Evolutionary conservation across 2,329 filamentous ascomycete species (phyloP), one percentile per base, ranked within the genome.

Genomic region (Epichloe brachyelytri): DNA sequence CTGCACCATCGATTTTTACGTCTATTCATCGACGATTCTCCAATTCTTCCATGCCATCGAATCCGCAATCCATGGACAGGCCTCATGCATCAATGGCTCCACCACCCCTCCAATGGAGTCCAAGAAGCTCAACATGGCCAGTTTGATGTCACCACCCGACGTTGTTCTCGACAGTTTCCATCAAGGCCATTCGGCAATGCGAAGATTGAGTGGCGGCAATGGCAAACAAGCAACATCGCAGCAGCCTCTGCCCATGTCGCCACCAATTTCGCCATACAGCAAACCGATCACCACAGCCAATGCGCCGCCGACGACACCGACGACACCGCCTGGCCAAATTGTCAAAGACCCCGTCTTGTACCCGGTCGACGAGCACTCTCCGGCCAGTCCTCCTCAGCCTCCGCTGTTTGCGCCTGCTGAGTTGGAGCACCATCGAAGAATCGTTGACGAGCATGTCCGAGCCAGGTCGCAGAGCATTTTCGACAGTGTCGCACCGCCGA

Each of bases 141-240:
- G 69, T 54, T 67, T 83, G 52, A 80, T 83, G 74, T 83, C 80
- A 20, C 80, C 80, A 34, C 79, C 79, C 20, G 79, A 82, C 38
- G 68, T 69, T n/a, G 62, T 71, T 36, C 72, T 70, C 46, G 78
- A 82, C 55, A 78, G 65, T 58, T 82, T 81, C 62, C 64, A 58
- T 45, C 65, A 68, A 19, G 40, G 40, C 34, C 19, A 26, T 34
- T 39, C 52, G 60, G n/a, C 34, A 3, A 7, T 37, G 40, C 43
- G 45, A 14, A 54, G 51, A 39, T 53, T 38, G 8, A 51, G 48
- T 33, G 43, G 41, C 37, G 34, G 47, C 59, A 54, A 62, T 57
- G 61, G 59, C 48, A 58, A 61, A 48, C 48, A 57, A 46, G 48
- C 60, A 46, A 60, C 62, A 48, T 54, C 61, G 54, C 67, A 65